Percentiles rank a stretch among this genome's conserved stretches.
These are phyloP conservation scores for Diddensiella santjacobensis DNA, from an alignment of 805 yeast species.

Conservation along the genomic window DNA sequence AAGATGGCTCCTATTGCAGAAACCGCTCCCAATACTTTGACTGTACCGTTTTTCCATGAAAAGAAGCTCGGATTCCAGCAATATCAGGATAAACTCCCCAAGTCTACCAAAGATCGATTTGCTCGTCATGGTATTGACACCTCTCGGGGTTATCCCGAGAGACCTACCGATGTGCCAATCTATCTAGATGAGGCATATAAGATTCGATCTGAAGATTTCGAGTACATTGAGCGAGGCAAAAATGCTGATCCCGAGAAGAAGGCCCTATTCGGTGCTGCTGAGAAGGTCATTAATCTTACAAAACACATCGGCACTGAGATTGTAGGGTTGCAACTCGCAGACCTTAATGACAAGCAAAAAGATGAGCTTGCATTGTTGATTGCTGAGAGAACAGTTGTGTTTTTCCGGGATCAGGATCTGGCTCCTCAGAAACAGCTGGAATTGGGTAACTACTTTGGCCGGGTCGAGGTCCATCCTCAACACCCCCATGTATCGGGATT, in stretches of 20 bases:
- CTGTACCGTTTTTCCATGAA: background rate
- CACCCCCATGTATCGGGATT: slow-evolving; percentile 36
- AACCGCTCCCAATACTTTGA: background rate
- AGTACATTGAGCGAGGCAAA: slow-evolving; percentile 37
- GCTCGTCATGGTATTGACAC: slow-evolving; percentile 37
- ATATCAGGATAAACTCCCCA: slow-evolving; percentile 22
- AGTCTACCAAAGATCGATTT: slow-evolving; percentile 31
- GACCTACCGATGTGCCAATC: slow-evolving; percentile 37
- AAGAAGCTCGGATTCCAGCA: background rate
- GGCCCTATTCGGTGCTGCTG: slow-evolving; percentile 41
- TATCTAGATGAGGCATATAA: slow-evolving; percentile 40
- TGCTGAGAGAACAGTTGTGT: slow-evolving; percentile 50
- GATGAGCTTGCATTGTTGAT: slow-evolving; percentile 47
- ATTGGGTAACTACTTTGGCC: slow-evolving; percentile 46
- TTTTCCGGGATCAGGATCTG: slow-evolving; percentile 47
- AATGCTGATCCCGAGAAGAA: slow-evolving; percentile 39
- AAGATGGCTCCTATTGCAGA: background rate
- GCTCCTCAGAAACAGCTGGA: slow-evolving; percentile 41
- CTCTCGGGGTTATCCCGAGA: slow-evolving; percentile 38
- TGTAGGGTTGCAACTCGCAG: slow-evolving; percentile 44
- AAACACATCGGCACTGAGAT: slow-evolving; percentile 49
- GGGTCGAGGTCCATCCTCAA: slow-evolving; percentile 35
- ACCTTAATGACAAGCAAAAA: slow-evolving; percentile 41
- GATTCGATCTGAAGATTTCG: slow-evolving; percentile 35
- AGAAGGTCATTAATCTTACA: slow-evolving; percentile 41